phyloP scores from a whole-genome alignment of 441 rosid species.

The Gossypium schwendimanii region DNA sequence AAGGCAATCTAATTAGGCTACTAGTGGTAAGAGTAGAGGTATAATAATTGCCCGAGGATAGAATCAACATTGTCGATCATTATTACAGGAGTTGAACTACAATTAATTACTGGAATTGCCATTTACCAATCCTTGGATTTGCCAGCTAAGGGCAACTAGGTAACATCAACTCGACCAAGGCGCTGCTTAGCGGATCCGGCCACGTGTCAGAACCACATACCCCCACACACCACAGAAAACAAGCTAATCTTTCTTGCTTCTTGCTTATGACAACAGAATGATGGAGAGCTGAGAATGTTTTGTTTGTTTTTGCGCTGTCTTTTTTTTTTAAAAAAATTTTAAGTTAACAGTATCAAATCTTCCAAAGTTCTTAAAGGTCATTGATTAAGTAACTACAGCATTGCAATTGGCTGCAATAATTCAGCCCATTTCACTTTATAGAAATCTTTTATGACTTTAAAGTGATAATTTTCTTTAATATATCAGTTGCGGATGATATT shows the following conservation, averaged over 20 bases:
- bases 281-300: background rate
- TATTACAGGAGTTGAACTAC: background rate
- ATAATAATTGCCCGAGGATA: background rate
- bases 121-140: background rate
- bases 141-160: background rate
- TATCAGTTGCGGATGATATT: background rate
- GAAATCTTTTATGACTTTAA: background rate
- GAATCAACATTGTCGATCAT: background rate
- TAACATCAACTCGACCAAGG: background rate
- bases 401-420: slow-evolving; percentile 9
- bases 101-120: background rate
- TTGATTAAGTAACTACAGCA: background rate
- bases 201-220: background rate
- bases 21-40: slow-evolving; percentile 1
- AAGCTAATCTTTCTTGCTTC: background rate
- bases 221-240: background rate
- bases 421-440: background rate
- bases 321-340: no score
- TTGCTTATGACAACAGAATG: background rate
- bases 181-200: background rate
- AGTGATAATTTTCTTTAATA: slow-evolving; percentile 1
- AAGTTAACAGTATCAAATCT: background rate
- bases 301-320: background rate
- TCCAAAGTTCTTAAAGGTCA: background rate
- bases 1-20: background rate